Conservation (phyloP, 768 basidiomycete species). For the Lepiota venenata region DNA sequence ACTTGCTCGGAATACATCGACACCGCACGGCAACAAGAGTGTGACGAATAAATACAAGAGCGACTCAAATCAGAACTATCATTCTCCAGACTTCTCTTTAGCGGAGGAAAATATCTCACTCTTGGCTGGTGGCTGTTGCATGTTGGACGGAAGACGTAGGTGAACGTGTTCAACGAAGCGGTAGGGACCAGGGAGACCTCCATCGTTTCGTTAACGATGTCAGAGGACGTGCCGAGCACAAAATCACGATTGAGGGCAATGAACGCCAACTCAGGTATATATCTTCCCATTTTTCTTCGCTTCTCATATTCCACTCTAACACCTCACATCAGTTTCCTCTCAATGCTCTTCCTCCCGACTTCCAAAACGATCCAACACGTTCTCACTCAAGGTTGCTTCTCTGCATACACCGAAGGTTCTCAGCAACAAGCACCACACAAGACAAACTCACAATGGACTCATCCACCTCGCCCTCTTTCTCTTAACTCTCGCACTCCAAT, state of each 20-base stretch:
- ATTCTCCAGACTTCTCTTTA: too few relatives aligned
- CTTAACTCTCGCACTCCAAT: constrained; percentile 27
- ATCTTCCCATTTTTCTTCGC: constrained; percentile 7
- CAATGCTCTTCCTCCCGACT: constrained; percentile 73
- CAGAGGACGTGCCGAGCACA: constrained; percentile 71
- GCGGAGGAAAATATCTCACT: constrained; percentile 45
- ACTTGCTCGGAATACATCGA: too few relatives aligned
- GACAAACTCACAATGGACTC: constrained; percentile 7
- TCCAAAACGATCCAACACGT: constrained; percentile 67
- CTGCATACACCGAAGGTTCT: constrained; percentile 8
- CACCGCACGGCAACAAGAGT: constrained; percentile 58
- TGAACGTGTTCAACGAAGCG: constrained; percentile 16
- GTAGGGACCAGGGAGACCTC: constrained; percentile 68
- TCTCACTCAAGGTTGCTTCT: constrained; percentile 59
- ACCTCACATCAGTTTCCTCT: constrained; percentile 43
- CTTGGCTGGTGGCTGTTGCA: constrained; percentile 19
- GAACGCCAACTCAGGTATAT: constrained; percentile 56
- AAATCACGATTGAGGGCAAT: constrained; percentile 56
- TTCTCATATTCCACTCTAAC: neutral
- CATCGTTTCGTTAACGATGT: constrained; percentile 69
- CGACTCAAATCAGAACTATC: constrained; percentile 38
- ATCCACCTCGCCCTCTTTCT: constrained; percentile 23
- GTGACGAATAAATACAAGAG: constrained; percentile 52
- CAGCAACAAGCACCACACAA: neutral
- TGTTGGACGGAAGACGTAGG: constrained; percentile 20